These are phyloP conservation scores for Parasitella parasitica DNA, from an alignment of 371 early-diverging fungal genomes.

Conservation along the genomic window DNA sequence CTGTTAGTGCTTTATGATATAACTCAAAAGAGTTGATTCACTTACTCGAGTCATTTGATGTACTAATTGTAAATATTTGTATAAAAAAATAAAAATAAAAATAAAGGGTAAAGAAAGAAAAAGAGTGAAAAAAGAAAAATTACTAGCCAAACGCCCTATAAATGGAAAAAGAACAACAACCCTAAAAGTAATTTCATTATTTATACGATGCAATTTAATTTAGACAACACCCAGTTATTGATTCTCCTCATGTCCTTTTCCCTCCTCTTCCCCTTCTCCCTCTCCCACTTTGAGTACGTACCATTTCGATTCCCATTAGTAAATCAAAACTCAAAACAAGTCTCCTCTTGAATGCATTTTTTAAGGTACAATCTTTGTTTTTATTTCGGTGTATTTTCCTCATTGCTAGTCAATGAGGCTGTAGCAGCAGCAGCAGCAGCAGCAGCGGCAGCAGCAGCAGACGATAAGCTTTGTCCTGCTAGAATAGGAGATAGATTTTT, in stretches of 20 bases:
- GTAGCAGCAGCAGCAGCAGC: neutral
- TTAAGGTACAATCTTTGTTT: neutral
- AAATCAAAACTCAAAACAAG: neutral
- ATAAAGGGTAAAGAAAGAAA: neutral
- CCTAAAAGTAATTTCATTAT: slow-evolving; percentile 9
- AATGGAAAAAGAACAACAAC: slow-evolving; percentile 10
- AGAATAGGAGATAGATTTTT: slow-evolving; percentile 15
- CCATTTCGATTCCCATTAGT: neutral
- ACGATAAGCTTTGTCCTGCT: slow-evolving; percentile 15
- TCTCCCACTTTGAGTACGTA: neutral
- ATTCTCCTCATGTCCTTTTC: neutral
- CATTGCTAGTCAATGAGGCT: neutral
- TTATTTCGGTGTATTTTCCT: neutral
- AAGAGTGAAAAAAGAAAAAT: neutral
- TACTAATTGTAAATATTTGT: neutral
- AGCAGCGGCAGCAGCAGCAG: neutral
- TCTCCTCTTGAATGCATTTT: neutral
- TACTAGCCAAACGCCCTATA: neutral
- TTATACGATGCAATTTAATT: neutral
- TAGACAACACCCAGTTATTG: neutral
- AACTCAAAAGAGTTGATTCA: too few species aligned
- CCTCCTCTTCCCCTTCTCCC: neutral
- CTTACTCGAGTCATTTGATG: slow-evolving; percentile 17
- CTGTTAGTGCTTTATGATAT: too few species aligned
- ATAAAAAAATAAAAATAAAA: slow-evolving; percentile 3